Percentiles rank a stretch among this genome's conserved stretches.
These are phyloP conservation scores for Chrysoporthe puriensis DNA, from an alignment of 2,329 filamentous ascomycete species.

Conservation along the genomic window DNA sequence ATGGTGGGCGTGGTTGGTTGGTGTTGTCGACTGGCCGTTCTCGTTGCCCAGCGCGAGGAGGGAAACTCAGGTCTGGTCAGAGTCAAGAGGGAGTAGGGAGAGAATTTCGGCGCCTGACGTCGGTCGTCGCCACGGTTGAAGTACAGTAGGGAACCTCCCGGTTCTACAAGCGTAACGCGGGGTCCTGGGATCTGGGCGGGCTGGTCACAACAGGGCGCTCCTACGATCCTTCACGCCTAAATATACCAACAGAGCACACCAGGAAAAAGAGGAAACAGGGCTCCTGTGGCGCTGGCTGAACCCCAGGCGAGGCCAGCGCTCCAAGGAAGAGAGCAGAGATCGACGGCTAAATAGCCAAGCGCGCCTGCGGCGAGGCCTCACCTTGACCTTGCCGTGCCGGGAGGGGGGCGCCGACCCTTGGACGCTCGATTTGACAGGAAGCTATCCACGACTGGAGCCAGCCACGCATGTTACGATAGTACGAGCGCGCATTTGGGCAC, in stretches of 20 bases:
- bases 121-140: neutral
- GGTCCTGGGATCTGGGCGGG: constrained; percentile 5
- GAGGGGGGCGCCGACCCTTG: neutral
- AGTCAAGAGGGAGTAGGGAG: no score
- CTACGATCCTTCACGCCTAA: constrained; percentile 4
- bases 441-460: constrained; percentile 17
- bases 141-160: neutral
- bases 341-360: neutral
- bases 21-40: neutral
- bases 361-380: neutral
- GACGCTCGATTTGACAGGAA: constrained; percentile 12
- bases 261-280: constrained; percentile 2
- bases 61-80: no score
- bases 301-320: neutral
- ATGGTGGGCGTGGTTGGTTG: constrained; percentile 15
- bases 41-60: no score
- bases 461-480: constrained; percentile 8
- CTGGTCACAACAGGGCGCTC: constrained; percentile 1
- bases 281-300: neutral
- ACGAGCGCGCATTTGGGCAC: neutral
- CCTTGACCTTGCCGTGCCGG: neutral
- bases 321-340: neutral
- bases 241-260: neutral
- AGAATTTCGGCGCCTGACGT: neutral
- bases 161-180: constrained; percentile 5